Base-by-base conservation (phyloP, 2,329 filamentous ascomycete genomes). In the Phymatotrichopsis omnivora region DNA sequence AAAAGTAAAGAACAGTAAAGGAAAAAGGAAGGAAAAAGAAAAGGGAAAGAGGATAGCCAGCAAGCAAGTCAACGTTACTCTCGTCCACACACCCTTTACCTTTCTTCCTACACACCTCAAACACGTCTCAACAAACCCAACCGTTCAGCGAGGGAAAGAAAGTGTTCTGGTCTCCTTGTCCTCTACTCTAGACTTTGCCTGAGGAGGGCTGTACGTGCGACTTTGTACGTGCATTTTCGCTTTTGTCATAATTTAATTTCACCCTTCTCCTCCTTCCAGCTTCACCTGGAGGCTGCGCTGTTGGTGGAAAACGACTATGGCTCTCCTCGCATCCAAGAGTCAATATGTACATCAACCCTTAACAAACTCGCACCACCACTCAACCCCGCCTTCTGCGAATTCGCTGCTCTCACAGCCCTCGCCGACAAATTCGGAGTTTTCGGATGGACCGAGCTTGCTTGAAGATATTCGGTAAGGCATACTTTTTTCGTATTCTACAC, bases 351-450 rank as follows among this genome's bases (percentile, higher is more conserved):
- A 52, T 32, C 51, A 53, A 25, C 42, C 50, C 37, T 42, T 42
- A 20, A 49, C 56, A 44, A 20, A 50, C 51, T 54, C 54, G 19
- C 47, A 56, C 43, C 43, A 57, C 52, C 49, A 46, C 22, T 50
- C 55, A 31, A 48, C 49, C 20, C 53, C 56, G 12, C 51, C 55
- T 23, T 53, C 56, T 36, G 54, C 53, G 22, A 46, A 27, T 20
- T 49, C 55, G 28, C 47, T 56, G 24, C 50, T 54, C 14, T 36
- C 50, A n/a, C 52, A 54, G 31, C 43, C 57, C 29, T 58, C 57
- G 27, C 55, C 57, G 19, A 57, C 57, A 27, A 57, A 56, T 41
- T 58, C 56, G 10, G 57, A 59, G 35, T 59, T 58, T 36, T 58
- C 57, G 7, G 56, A 58, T 28, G 54, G 56, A 30, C 52, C 46